These are phyloP conservation scores for Russula lepida DNA, from an alignment of 768 basidiomycete species.

Conservation along the genomic window DNA sequence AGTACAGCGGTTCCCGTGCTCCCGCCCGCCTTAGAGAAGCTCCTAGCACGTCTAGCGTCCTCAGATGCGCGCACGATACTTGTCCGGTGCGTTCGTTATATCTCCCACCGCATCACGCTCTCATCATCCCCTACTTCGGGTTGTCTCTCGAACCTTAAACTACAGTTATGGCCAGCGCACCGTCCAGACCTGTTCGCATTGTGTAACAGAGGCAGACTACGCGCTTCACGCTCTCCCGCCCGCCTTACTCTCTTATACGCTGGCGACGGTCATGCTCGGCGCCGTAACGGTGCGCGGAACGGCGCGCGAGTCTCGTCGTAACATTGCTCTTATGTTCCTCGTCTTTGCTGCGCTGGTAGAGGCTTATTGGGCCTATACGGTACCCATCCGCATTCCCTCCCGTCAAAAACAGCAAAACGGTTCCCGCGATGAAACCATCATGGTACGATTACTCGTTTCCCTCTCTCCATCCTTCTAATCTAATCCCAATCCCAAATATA, in stretches of 20 bases:
- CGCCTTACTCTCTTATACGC: conserved; percentile 16
- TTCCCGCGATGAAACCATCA: background rate
- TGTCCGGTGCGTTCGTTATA: conserved; percentile 14
- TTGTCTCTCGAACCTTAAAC: no score
- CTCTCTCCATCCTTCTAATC: background rate
- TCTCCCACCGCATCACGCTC: background rate
- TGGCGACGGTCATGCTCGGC: conserved; percentile 14
- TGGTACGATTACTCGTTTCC: conserved; percentile 5
- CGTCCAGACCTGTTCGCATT: conserved; percentile 19
- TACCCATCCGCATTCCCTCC: conserved; percentile 4
- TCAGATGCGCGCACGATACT: conserved; percentile 16
- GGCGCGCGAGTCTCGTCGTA: conserved; percentile 12
- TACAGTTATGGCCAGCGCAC: conserved; percentile 16
- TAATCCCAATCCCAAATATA: background rate
- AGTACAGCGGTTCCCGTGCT: background rate
- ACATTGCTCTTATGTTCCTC: background rate
- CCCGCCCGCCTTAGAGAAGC: conserved; percentile 12
- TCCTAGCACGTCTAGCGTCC: conserved; percentile 19
- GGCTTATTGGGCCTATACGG: conserved; percentile 11
- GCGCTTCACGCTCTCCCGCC: conserved; percentile 18
- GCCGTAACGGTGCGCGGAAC: conserved; percentile 12
- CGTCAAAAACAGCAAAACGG: background rate
- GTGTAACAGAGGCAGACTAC: conserved; percentile 8
- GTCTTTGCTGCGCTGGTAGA: conserved; percentile 10
- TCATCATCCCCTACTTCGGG: background rate